These are phyloP conservation scores for Melastoma malabathricum DNA, from an alignment of 345 rosid genomes.

Conservation along the genomic window DNA sequence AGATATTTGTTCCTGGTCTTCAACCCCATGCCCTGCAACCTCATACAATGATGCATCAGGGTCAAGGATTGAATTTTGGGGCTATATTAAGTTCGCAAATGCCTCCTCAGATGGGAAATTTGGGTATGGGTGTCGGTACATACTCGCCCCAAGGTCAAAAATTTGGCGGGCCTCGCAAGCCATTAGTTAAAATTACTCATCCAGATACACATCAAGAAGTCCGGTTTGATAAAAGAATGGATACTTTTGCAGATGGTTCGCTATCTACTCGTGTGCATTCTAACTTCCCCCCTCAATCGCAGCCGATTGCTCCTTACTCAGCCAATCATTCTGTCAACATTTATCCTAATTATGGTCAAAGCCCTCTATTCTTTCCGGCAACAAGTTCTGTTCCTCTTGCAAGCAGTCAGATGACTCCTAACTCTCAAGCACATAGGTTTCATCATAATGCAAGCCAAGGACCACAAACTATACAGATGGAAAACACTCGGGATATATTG, in stretches of 20 bases:
- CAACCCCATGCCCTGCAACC: slow-evolving; percentile 59
- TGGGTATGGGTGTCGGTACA: slow-evolving; percentile 60
- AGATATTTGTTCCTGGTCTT: slow-evolving; percentile 57
- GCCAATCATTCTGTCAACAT: slow-evolving; percentile 37
- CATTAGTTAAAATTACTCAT: slow-evolving; percentile 75
- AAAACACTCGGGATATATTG: slow-evolving; percentile 29
- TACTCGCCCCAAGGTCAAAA: slow-evolving; percentile 72
- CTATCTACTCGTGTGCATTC: slow-evolving; percentile 43
- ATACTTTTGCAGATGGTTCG: slow-evolving; percentile 41
- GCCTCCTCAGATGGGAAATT: slow-evolving; percentile 48
- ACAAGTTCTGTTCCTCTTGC: slow-evolving; percentile 44
- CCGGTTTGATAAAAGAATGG: slow-evolving; percentile 67
- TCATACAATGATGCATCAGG: slow-evolving; percentile 80
- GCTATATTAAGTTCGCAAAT: slow-evolving; percentile 50
- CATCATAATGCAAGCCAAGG: slow-evolving; percentile 40
- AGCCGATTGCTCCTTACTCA: slow-evolving; percentile 42
- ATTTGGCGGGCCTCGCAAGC: slow-evolving; percentile 49
- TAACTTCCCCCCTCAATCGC: slow-evolving; percentile 52
- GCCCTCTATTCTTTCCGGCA: slow-evolving; percentile 31
- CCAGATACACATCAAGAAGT: slow-evolving; percentile 91
- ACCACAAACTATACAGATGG: slow-evolving; percentile 40
- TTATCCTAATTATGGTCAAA: slow-evolving; percentile 27
- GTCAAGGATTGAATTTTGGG: slow-evolving; percentile 58
- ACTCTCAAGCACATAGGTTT: slow-evolving; percentile 52
- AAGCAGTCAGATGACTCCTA: slow-evolving; percentile 41